Conservation (phyloP, 805 yeast genomes). For the Jamesozyma hellenica region DNA sequence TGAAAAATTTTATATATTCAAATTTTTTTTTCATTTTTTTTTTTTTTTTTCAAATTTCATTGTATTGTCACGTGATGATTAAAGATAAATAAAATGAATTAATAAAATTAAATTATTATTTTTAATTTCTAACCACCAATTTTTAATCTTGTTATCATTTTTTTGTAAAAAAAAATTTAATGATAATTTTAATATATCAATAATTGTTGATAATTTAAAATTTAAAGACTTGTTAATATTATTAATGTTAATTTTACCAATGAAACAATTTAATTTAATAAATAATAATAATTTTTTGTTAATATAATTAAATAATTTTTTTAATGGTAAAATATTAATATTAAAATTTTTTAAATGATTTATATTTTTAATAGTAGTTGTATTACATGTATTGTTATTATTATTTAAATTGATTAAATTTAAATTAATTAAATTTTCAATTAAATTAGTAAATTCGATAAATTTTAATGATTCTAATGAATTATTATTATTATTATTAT, state of each 20-base stretch:
- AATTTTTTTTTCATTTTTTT: background rate
- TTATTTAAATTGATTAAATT: background rate
- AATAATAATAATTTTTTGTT: slow-evolving; percentile 7
- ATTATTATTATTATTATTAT: background rate
- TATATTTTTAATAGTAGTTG: background rate
- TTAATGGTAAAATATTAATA: background rate
- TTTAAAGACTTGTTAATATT: slow-evolving; percentile 3
- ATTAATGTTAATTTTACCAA: slow-evolving; percentile 8
- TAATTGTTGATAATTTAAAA: slow-evolving; percentile 5
- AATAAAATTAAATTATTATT: slow-evolving; percentile 5
- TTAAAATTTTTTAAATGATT: background rate
- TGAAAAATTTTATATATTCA: too few species aligned
- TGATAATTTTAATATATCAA: slow-evolving; percentile 10
- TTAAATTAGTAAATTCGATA: background rate
- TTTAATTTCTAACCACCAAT: slow-evolving; percentile 19
- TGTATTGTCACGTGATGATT: too few species aligned
- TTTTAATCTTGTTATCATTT: slow-evolving; percentile 2
- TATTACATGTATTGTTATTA: background rate
- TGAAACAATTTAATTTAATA: slow-evolving; percentile 9
- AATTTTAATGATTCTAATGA: background rate
- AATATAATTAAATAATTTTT: background rate
- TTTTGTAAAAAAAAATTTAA: slow-evolving; percentile 2
- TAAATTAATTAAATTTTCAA: background rate
- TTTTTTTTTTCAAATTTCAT: background rate
- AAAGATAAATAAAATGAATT: slow-evolving; percentile 11